A percentile compares a stretch with the other conserved stretches of the same genome.
phyloP scores from a whole-genome alignment of 345 rosid species.

The Erysimum cheiranthoides region DNA sequence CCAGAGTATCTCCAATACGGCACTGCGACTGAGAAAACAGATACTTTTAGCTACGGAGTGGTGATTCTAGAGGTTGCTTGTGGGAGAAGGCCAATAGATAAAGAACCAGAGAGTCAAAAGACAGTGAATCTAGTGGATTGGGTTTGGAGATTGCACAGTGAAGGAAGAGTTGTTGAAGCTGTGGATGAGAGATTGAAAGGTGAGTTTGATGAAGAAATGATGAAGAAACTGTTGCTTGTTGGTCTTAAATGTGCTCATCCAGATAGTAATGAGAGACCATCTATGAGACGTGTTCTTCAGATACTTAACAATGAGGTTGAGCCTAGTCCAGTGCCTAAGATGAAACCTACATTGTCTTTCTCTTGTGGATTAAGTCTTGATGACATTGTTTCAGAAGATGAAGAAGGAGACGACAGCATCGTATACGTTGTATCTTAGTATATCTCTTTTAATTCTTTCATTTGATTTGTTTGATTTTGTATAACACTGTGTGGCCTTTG shows the following conservation, averaged over 20 bases:
- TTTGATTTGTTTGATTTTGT: constrained; percentile 43
- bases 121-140: constrained; percentile 92
- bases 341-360: constrained; percentile 84
- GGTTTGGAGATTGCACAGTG: constrained; percentile 81
- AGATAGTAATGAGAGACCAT: constrained; percentile 72
- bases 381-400: constrained; percentile 83
- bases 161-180: constrained; percentile 77
- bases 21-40: constrained; percentile 89
- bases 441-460: constrained; percentile 7
- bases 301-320: constrained; percentile 74
- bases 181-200: constrained; percentile 76
- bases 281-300: constrained; percentile 87
- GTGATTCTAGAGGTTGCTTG: constrained; percentile 90
- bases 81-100: constrained; percentile 91
- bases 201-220: constrained; percentile 65
- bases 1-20: constrained; percentile 97
- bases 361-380: constrained; percentile 70
- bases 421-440: constrained; percentile 37
- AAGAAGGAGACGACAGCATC: constrained; percentile 53
- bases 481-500: constrained; percentile 43
- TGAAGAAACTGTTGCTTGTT: constrained; percentile 81
- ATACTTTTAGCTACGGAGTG: constrained; percentile 87
- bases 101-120: constrained; percentile 60
- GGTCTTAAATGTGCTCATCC: constrained; percentile 92
- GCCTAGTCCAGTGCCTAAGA: constrained; percentile 59